Evolutionary conservation across 805 yeast species (phyloP), one percentile per base, ranked within the genome.

Genomic region (Hanseniaspora jakobsenii): DNA sequence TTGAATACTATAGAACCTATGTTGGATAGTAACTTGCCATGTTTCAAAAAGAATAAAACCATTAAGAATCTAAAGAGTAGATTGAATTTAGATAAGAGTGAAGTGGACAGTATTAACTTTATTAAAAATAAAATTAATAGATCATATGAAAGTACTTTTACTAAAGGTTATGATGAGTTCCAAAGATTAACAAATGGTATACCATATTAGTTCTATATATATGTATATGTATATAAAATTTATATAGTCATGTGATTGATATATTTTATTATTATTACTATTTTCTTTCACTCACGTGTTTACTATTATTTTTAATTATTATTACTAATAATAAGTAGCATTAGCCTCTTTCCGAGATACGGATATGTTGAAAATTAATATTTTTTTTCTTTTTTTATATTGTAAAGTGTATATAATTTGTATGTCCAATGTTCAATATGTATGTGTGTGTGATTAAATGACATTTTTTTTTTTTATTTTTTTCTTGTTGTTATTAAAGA

Each of bases 131-230:
- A 91, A 63, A 78, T 91, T 50, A 70, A 68, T 51, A 81, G 79
- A 65, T 78, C 93, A 48, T 81, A 77, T 61, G 97, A 89, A 61
- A 81, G 94, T 63, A 65, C 76, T 55, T 85, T 80, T 56, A 91
- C 98, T 28, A 82, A 79, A 57, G 97, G 95, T 17, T 91, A 91
- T 62, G 99, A 91, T 59, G 96, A 87, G 65, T 91, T 91, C 76
- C 99, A 91, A 64, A 71, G 94, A 55, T 61, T 91, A 52, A 91
- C 98, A 29, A 91, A 91, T 56, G 99, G 99, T 48, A 91, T 91
- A 60, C 98, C 98, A 14, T 89, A 87, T 57, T 87, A 54, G 49
- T 9, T 19, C 14, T 40, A 13, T 40, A 27, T 40, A 27, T 34
- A 27, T 34, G 26, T 9, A 30, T 19, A 38, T 12, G 8, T 12